Conservation (phyloP, 2,329 filamentous ascomycete species). For the Corinectria fuckeliana region DNA sequence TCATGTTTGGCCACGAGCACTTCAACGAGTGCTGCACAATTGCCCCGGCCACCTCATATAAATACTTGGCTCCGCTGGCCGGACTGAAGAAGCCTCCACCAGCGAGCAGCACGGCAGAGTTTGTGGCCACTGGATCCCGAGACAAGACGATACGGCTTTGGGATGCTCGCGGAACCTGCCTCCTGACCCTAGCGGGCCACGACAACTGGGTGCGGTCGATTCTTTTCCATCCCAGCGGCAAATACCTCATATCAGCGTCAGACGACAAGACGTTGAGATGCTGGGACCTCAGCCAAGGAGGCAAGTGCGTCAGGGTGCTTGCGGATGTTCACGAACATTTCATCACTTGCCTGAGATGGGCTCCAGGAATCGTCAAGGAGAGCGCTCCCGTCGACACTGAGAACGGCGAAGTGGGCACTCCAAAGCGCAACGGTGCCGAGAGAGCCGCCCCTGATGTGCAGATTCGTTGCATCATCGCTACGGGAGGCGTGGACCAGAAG, state of each 20-base stretch:
- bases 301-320: conserved; percentile 85
- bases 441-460: conserved; percentile 12
- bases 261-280: conserved; percentile 94
- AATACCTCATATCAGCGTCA: conserved; percentile 83
- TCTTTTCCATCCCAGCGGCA: conserved; percentile 90
- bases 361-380: conserved; percentile 57
- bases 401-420: conserved; percentile 32
- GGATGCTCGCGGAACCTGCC: conserved; percentile 82
- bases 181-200: conserved; percentile 85
- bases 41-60: conserved; percentile 79
- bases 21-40: conserved; percentile 85
- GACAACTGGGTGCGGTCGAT: conserved; percentile 93
- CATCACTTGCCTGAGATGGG: conserved; percentile 87
- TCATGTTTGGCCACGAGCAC: conserved; percentile 86
- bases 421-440: conserved; percentile 22
- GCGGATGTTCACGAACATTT: conserved; percentile 83
- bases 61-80: conserved; percentile 77
- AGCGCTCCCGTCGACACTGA: conserved; percentile 20
- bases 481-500: conserved; percentile 17
- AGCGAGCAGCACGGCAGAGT: conserved; percentile 78
- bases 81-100: conserved; percentile 84
- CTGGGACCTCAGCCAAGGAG: conserved; percentile 92
- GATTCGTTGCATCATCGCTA: conserved; percentile 20
- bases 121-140: conserved; percentile 84
- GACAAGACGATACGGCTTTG: conserved; percentile 92